Evolutionary conservation across 2,329 filamentous ascomycete species (phyloP).

Genomic region (Paramyrothecium sp.): DNA sequence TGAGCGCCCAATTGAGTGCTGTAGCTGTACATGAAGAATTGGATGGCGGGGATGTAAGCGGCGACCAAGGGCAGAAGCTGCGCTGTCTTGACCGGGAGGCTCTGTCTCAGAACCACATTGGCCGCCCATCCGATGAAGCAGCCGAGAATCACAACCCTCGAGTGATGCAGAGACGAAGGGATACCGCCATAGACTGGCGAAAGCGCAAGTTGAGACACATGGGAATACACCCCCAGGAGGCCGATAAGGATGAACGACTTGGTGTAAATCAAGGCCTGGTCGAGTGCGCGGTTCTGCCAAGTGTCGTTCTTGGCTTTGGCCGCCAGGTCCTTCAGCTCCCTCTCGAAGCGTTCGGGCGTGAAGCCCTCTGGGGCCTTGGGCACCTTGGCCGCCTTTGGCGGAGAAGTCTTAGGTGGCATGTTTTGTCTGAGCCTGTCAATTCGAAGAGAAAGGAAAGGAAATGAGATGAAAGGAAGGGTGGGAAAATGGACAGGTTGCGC

Average conservation of each 20-base stretch:
- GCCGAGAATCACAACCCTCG: constrained; percentile 61
- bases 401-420: constrained; percentile 14
- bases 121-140: constrained; percentile 71
- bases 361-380: constrained; percentile 28
- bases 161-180: constrained; percentile 71
- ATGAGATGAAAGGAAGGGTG: constrained; percentile 1
- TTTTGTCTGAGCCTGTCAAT: background rate
- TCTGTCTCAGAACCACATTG: constrained; percentile 51
- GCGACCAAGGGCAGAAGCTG: constrained; percentile 70
- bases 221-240: constrained; percentile 58
- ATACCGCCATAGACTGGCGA: constrained; percentile 89
- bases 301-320: constrained; percentile 34
- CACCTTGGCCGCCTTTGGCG: constrained; percentile 14
- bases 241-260: constrained; percentile 24
- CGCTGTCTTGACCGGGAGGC: constrained; percentile 47
- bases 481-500: background rate
- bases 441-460: background rate
- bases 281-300: constrained; percentile 26
- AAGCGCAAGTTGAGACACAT: constrained; percentile 71
- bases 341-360: constrained; percentile 52
- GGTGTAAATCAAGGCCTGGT: constrained; percentile 39
- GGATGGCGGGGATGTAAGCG: constrained; percentile 70
- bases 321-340: constrained; percentile 51
- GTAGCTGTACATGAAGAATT: constrained; percentile 67
- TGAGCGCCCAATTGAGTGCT: constrained; percentile 66